phyloP scores from a whole-genome alignment of 2,329 filamentous ascomycete species.

The Exophiala sideris region DNA sequence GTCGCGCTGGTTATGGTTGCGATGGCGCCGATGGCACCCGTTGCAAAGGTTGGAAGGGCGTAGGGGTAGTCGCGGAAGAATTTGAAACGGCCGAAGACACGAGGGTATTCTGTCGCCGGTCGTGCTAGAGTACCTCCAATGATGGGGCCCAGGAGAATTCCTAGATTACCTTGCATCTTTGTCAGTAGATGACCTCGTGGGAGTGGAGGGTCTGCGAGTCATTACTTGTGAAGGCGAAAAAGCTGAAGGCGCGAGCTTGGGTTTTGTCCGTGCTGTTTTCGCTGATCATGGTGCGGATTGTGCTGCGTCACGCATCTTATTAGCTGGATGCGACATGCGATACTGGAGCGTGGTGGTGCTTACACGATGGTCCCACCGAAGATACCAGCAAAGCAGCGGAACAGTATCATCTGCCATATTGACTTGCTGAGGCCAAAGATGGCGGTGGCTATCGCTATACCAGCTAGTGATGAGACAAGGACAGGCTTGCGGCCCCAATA shows the following conservation, averaged over 20 bases:
- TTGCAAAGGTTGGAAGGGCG: conserved; percentile 59
- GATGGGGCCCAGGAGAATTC: conserved; percentile 68
- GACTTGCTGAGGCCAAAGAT: conserved; percentile 66
- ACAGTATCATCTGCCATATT: conserved; percentile 72
- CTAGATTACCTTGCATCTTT: conserved; percentile 73
- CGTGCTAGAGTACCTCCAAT: conserved; percentile 67
- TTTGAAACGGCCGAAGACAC: conserved; percentile 51
- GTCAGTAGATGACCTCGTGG: too few relatives aligned
- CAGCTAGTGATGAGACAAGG: conserved; percentile 63
- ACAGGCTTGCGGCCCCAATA: conserved; percentile 66
- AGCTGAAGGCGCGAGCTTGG: conserved; percentile 70
- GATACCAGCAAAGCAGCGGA: conserved; percentile 67
- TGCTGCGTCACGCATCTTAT: conserved; percentile 6
- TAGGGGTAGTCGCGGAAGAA: conserved; percentile 67
- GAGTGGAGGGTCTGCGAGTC: too few relatives aligned
- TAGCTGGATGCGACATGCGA: not conserved
- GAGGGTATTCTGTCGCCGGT: conserved; percentile 62
- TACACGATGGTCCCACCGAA: conserved; percentile 69
- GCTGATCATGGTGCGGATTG: conserved; percentile 72
- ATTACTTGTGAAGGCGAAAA: conserved; percentile 73
- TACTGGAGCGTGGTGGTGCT: conserved; percentile 11
- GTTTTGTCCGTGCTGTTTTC: conserved; percentile 68
- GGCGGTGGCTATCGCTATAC: conserved; percentile 58
- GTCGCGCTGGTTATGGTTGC: conserved; percentile 52
- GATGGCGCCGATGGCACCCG: conserved; percentile 53